phyloP scores from a whole-genome alignment of 1,284 basidiomycete species.

The Leccinum cinnamomeum region DNA sequence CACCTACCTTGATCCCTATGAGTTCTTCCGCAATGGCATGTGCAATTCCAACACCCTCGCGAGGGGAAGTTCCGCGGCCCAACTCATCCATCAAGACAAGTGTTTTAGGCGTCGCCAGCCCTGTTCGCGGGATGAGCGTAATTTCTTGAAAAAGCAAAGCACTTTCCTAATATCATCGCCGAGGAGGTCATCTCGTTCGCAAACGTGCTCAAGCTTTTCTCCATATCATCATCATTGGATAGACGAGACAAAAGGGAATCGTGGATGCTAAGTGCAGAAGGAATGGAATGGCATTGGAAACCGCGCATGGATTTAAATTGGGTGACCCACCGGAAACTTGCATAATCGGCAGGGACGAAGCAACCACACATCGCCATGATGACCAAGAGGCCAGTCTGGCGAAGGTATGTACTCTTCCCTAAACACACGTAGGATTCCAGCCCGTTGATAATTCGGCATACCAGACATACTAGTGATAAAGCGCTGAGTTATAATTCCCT shows the following conservation, averaged over 20 bases:
- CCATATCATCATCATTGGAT: constrained; percentile 90
- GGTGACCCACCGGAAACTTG: constrained; percentile 65
- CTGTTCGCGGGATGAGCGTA: constrained; percentile 38
- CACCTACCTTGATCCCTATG: constrained; percentile 65
- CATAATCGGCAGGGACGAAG: constrained; percentile 90
- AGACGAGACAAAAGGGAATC: constrained; percentile 84
- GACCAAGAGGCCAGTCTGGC: constrained; percentile 81
- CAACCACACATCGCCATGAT: constrained; percentile 89
- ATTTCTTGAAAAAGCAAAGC: not conserved
- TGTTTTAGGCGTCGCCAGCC: constrained; percentile 70
- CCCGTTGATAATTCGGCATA: constrained; percentile 25
- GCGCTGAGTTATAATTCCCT: not conserved
- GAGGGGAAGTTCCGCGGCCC: constrained; percentile 83
- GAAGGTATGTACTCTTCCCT: constrained; percentile 92
- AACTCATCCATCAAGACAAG: constrained; percentile 91
- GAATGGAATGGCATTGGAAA: not conserved
- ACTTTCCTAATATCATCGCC: constrained; percentile 80
- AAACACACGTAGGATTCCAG: constrained; percentile 3
- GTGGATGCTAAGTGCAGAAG: constrained; percentile 54
- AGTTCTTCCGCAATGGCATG: constrained; percentile 92
- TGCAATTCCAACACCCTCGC: constrained; percentile 86
- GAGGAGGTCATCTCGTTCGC: constrained; percentile 89
- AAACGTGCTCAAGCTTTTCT: constrained; percentile 88
- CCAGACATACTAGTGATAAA: constrained; percentile 72
- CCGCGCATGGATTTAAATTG: not conserved